Base-by-base conservation (phyloP, 2,329 filamentous ascomycete species). In the Botrytis medusae region DNA sequence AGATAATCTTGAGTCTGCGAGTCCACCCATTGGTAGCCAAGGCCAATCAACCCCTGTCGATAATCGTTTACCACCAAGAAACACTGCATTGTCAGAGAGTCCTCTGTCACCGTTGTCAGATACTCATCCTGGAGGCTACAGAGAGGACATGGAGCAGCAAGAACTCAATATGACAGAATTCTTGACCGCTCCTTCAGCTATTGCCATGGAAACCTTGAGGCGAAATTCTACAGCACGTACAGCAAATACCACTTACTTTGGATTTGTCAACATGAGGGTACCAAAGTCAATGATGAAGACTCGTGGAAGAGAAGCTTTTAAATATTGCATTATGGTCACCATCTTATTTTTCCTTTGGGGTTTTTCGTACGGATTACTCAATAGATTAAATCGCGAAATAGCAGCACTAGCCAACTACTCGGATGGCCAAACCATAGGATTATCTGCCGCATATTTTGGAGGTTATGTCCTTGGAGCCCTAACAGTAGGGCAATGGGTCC, bases 311-410 rank as follows among this genome's bases (percentile, higher is more conserved):
- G 91, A 94, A 75, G 92, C 91, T 0, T 83, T 92, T 76, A 92
- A 90, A 76, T 93, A 93, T 76, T 91, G 92, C 78, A 86, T 88
- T 25, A 85, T 93, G 75, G 93, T 97, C 34, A 93, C 92, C 1
- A 87, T 95, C 10, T 84, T 97, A 0, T 97, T 97, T 83, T 90
- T 97, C 76, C 84, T 97, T 4, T 97, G 94, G 94, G 95, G 95
- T 0, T 92, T 97, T 73, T 94, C 94, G 0, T 97, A 97, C 78
- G 95, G 95, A 0, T 86, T 97, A 2, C 85, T 97, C 9, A 94
- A 96, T 78, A 92, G 91, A 0, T 87, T 98, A 42, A 97, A 97
- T 80, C 87, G 86, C 32, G 89, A 89, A 37, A 90, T 94, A 70
- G 89, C 91, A 51, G 79, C 82, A 20, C 87, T 93, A 9, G 79